phyloP scores from a whole-genome alignment of 2,329 filamentous ascomycete genomes.

The Dactylellina haptotyla region DNA sequence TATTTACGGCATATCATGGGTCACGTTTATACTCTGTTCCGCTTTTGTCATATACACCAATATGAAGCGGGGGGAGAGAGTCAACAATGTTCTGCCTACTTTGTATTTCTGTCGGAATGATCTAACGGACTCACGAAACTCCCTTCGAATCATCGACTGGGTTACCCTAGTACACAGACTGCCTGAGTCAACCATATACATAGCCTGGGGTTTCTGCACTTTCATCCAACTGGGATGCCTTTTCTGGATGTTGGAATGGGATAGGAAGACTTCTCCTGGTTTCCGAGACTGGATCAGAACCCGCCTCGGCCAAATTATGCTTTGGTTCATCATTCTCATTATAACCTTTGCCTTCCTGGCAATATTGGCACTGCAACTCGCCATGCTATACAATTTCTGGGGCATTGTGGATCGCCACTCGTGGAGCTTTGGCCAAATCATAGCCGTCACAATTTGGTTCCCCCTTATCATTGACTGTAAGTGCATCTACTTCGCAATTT shows the following conservation, averaged over 20 bases:
- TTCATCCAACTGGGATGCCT: constrained; percentile 34
- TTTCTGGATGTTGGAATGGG: constrained; percentile 48
- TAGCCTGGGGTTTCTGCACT: constrained; percentile 38
- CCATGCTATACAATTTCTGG: constrained; percentile 53
- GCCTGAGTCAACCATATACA: constrained; percentile 24
- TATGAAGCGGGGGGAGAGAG: constrained; percentile 16
- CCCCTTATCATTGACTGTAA: constrained; percentile 48
- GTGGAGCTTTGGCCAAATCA: constrained; percentile 53
- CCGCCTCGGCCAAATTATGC: constrained; percentile 5
- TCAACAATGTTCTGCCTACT: constrained; percentile 33
- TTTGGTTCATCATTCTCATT: constrained; percentile 29
- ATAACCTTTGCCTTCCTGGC: constrained; percentile 39
- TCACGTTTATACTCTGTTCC: constrained; percentile 44
- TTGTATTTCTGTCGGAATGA: constrained; percentile 28
- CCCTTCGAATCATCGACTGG: constrained; percentile 30
- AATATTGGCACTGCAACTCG: constrained; percentile 42
- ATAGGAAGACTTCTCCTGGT: constrained; percentile 20
- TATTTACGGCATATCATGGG: constrained; percentile 41
- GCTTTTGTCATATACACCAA: constrained; percentile 46
- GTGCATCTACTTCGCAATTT: not conserved
- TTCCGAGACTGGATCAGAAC: constrained; percentile 12
- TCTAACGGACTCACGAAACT: constrained; percentile 1
- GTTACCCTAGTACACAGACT: constrained; percentile 32
- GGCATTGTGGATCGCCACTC: constrained; percentile 27
- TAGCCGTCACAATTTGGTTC: constrained; percentile 48